Percentiles rank a stretch among this genome's conserved stretches.
Conservation (phyloP, 2,329 filamentous ascomycete species). For the Alternaria burnsii region DNA sequence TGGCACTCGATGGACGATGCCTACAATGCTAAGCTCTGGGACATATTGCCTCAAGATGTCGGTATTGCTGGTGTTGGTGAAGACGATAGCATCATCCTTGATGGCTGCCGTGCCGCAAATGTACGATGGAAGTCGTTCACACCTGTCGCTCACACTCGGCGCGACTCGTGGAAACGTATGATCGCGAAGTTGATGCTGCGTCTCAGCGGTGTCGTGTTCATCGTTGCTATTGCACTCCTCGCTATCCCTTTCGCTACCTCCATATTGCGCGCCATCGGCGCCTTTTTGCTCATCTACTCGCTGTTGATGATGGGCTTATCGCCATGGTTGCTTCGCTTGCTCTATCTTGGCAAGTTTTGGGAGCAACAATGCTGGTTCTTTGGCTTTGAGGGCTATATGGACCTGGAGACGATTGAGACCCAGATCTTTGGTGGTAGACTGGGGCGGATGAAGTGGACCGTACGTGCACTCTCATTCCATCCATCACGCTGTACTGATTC, state of each 20-base stretch:
- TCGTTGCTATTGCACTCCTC: constrained; percentile 24
- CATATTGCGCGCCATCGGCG: constrained; percentile 4
- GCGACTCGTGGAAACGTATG: constrained; percentile 38
- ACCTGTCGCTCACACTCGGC: constrained; percentile 41
- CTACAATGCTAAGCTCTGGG: constrained; percentile 56
- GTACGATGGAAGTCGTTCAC: constrained; percentile 57
- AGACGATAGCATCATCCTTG: constrained; percentile 56
- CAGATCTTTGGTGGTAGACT: constrained; percentile 51
- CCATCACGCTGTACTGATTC: not conserved
- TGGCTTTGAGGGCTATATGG: constrained; percentile 55
- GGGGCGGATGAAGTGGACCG: constrained; percentile 50
- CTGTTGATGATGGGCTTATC: constrained; percentile 40
- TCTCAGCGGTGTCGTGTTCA: constrained; percentile 27
- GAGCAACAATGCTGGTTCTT: constrained; percentile 55
- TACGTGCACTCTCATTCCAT: constrained; percentile 15
- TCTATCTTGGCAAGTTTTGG: constrained; percentile 55
- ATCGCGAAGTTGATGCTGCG: constrained; percentile 32
- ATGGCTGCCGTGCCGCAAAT: constrained; percentile 53
- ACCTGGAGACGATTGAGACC: constrained; percentile 50
- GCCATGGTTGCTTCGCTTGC: constrained; percentile 47
- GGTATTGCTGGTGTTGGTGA: constrained; percentile 53
- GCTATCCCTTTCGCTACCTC: not conserved
- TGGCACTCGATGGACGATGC: constrained; percentile 56
- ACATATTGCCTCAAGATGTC: constrained; percentile 53
- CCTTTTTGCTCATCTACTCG: constrained; percentile 35